Conservation (phyloP, 2,329 filamentous ascomycete genomes). For the Diaporthe citrichinensis region DNA sequence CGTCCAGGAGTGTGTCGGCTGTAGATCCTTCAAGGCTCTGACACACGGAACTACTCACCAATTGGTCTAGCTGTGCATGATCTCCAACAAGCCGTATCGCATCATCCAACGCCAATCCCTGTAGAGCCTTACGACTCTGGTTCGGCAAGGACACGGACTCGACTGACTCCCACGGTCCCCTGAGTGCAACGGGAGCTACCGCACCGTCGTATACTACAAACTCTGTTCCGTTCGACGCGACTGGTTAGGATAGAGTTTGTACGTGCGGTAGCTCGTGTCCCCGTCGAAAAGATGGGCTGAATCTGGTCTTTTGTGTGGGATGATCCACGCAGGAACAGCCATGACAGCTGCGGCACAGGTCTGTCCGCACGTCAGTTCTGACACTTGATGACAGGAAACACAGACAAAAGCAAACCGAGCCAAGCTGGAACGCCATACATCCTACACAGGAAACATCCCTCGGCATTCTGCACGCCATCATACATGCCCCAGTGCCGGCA, state of each 20-base stretch:
- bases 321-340: slow-evolving; percentile 9
- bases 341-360: slow-evolving; percentile 23
- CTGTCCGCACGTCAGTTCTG: slow-evolving; percentile 24
- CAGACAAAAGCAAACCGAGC: neutral
- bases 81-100: slow-evolving; percentile 32
- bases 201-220: neutral
- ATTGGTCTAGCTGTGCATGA: slow-evolving; percentile 29
- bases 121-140: neutral
- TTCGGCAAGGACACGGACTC: slow-evolving; percentile 7
- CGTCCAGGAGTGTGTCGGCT: slow-evolving; percentile 24
- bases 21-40: slow-evolving; percentile 32
- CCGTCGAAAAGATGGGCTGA: slow-evolving; percentile 2
- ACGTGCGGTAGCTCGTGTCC: slow-evolving; percentile 3
- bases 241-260: slow-evolving; percentile 22
- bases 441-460: slow-evolving; percentile 1
- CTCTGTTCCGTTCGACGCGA: neutral
- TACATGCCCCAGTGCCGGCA: neutral
- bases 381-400: slow-evolving; percentile 29
- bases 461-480: slow-evolving; percentile 5
- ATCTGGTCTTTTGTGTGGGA: slow-evolving; percentile 6
- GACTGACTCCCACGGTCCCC: slow-evolving; percentile 3
- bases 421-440: neutral
- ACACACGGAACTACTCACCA: slow-evolving; percentile 3
- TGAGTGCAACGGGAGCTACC: slow-evolving; percentile 24
- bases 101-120: slow-evolving; percentile 23